Conservation (phyloP, 2,329 filamentous ascomycete genomes). For the Chaetomium sp. region DNA sequence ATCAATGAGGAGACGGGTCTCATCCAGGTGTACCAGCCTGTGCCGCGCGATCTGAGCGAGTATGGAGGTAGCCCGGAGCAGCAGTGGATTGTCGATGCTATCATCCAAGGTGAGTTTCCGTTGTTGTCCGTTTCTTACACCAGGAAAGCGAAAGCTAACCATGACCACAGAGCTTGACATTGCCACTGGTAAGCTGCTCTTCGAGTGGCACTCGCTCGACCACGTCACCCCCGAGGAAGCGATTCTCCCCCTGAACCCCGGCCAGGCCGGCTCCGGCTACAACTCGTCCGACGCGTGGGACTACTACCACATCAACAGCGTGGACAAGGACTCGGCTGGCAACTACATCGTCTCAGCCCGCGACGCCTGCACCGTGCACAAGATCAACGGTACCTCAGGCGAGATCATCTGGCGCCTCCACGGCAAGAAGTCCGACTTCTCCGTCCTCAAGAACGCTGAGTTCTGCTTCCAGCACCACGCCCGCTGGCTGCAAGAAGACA, state of each 20-base stretch:
- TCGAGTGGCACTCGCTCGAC: slow-evolving; percentile 53
- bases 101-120: slow-evolving; percentile 41
- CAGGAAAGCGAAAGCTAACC: background rate
- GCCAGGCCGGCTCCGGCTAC: slow-evolving; percentile 30
- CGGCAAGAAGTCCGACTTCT: slow-evolving; percentile 38
- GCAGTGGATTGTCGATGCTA: slow-evolving; percentile 50
- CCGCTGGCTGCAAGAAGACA: slow-evolving; percentile 33
- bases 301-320: slow-evolving; percentile 47
- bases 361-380: slow-evolving; percentile 35
- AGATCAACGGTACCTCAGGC: slow-evolving; percentile 38
- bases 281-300: slow-evolving; percentile 35
- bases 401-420: slow-evolving; percentile 41
- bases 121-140: no score
- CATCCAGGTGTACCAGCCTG: slow-evolving; percentile 48
- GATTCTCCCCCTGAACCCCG: slow-evolving; percentile 40
- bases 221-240: slow-evolving; percentile 43
- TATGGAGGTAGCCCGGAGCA: slow-evolving; percentile 42
- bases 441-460: slow-evolving; percentile 23
- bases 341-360: slow-evolving; percentile 43
- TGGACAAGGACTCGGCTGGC: slow-evolving; percentile 38
- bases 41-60: slow-evolving; percentile 37
- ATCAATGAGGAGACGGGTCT: slow-evolving; percentile 44
- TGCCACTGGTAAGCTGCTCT: slow-evolving; percentile 47
- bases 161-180: slow-evolving; percentile 37
- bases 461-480: slow-evolving; percentile 44